Evolutionary conservation across 164 flowering plant genomes (phyloP).

Genomic region (Hamamelis virginiana): DNA sequence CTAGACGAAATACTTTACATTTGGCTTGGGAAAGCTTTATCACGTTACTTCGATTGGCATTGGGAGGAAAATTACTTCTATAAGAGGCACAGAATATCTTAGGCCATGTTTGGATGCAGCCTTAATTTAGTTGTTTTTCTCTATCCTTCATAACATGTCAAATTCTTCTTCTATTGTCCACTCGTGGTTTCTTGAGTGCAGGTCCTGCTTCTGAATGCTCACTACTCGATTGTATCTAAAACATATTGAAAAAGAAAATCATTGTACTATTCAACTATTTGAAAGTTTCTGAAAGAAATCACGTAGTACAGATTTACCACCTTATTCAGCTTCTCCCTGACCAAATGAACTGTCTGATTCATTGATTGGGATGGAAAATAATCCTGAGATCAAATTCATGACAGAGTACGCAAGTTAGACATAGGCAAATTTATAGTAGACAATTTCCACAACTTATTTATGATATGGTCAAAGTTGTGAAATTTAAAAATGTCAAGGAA

Average conservation of each 20-base stretch:
- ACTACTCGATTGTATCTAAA: constrained; percentile 68
- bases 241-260: not conserved
- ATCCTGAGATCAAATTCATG: constrained; percentile 39
- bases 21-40: no score
- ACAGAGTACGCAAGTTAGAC: not conserved
- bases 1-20: no score
- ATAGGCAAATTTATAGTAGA: not conserved
- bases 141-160: constrained; percentile 14
- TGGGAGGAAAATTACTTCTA: no score
- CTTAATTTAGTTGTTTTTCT: not conserved
- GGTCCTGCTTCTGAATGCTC: constrained; percentile 44
- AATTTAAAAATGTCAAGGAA: not conserved
- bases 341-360: constrained; percentile 77
- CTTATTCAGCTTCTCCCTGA: constrained; percentile 82
- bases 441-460: not conserved
- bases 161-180: constrained; percentile 81
- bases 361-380: constrained; percentile 80
- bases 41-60: no score
- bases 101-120: no score
- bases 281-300: not conserved
- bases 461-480: not conserved
- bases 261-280: not conserved
- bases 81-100: no score
- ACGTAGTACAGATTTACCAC: constrained; percentile 27
- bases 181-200: constrained; percentile 57